Percentiles rank a stretch among this genome's conserved stretches.
These are phyloP conservation scores for Eucalyptus curtisii DNA, from an alignment of 345 rosid species.

Conservation along the genomic window DNA sequence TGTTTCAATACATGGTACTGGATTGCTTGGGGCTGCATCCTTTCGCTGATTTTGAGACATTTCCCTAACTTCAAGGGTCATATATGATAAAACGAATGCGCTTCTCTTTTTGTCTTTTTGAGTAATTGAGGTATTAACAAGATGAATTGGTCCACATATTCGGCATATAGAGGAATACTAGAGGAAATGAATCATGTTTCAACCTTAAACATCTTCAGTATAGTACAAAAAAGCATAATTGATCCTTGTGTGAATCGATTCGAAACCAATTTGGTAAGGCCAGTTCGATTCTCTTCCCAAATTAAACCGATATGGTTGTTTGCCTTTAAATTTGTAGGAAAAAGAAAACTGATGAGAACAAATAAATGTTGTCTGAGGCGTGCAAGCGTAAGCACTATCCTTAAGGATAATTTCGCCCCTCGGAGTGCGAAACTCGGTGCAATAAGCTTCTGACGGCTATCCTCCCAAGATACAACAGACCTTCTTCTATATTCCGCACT, in stretches of 20 bases:
- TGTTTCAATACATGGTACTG: not conserved
- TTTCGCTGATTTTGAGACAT: not conserved
- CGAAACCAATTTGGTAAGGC: accelerated
- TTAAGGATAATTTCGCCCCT: too few species aligned
- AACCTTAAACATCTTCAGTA: not conserved
- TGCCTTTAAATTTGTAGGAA: not conserved
- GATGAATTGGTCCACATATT: not conserved
- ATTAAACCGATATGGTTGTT: accelerated
- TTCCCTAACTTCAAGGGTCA: not conserved
- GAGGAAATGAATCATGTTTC: not conserved
- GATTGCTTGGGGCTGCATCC: not conserved
- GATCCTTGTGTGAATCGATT: not conserved
- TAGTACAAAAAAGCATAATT: not conserved
- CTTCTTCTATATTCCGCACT: too few species aligned
- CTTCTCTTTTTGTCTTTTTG: not conserved
- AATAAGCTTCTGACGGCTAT: too few species aligned
- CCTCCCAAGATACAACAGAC: too few species aligned
- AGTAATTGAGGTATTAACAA: not conserved
- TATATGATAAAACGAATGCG: not conserved
- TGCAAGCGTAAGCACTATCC: too few species aligned
- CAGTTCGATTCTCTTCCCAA: not conserved
- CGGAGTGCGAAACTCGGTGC: too few species aligned
- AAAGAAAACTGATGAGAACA: too few species aligned
- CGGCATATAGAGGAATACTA: not conserved
- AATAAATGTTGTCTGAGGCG: too few species aligned